Percentiles rank a stretch among this genome's conserved stretches.
Evolutionary conservation across 192 early-diverging fungal species (phyloP).

Genomic region (Coemansia sp.): DNA sequence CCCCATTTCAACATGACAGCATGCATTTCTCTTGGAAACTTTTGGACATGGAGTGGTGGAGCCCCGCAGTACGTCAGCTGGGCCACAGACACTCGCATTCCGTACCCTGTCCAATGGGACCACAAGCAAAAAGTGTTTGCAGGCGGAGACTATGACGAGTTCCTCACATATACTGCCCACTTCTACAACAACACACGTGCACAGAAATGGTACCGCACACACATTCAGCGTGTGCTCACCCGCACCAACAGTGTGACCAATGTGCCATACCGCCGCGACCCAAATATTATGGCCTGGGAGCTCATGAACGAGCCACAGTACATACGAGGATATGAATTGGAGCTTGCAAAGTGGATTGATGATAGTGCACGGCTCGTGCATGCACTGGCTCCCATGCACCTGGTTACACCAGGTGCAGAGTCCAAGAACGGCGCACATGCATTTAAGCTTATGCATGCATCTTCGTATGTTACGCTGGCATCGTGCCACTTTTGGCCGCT

Average conservation of each 20-base stretch:
- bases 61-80: conserved; percentile 64
- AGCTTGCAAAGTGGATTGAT: conserved; percentile 55
- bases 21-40: conserved; percentile 59
- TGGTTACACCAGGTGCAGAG: conserved; percentile 65
- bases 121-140: conserved; percentile 18
- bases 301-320: conserved; percentile 70
- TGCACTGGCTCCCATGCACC: conserved; percentile 55
- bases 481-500: conserved; percentile 58
- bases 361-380: conserved; percentile 54
- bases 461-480: conserved; percentile 52
- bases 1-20: conserved; percentile 59
- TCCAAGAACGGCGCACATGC: conserved; percentile 57
- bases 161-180: conserved; percentile 50
- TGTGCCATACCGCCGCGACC: conserved; percentile 56
- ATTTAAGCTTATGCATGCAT: conserved; percentile 57
- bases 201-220: conserved; percentile 52
- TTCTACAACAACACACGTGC: conserved; percentile 52
- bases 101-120: conserved; percentile 59
- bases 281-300: conserved; percentile 68
- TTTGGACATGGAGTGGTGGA: conserved; percentile 75
- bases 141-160: conserved; percentile 41
- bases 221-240: conserved; percentile 50
- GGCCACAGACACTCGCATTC: conserved; percentile 56
- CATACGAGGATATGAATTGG: conserved; percentile 14
- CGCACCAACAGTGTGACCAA: conserved; percentile 57